phyloP scores from a whole-genome alignment of 331 rosid species.

The Quercus tomentella region DNA sequence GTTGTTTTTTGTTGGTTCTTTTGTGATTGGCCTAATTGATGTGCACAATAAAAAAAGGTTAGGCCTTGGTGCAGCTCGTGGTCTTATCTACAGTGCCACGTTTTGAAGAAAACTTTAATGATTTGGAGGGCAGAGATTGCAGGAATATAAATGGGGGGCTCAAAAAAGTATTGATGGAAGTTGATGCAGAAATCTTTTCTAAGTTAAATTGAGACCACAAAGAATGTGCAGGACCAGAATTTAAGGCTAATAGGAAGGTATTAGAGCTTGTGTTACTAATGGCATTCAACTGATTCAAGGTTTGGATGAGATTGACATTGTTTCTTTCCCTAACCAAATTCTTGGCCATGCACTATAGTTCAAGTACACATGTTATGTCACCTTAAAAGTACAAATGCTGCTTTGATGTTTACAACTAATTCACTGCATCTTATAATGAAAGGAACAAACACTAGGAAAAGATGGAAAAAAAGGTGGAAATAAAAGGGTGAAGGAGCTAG shows the following conservation, averaged over 20 bases:
- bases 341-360: neutral
- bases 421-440: neutral
- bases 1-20: neutral
- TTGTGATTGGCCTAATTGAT: neutral
- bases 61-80: neutral
- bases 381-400: neutral
- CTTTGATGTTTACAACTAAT: neutral
- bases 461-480: neutral
- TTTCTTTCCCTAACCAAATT: neutral
- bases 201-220: neutral
- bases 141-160: neutral
- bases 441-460: neutral
- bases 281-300: neutral
- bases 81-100: neutral
- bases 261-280: neutral
- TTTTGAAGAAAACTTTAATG: neutral
- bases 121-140: neutral
- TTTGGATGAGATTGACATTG: neutral
- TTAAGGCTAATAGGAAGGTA: neutral
- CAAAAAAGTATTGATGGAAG: neutral
- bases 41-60: neutral
- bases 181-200: neutral
- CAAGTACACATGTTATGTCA: neutral
- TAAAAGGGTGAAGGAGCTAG: neutral
- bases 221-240: neutral